phyloP scores from a whole-genome alignment of 1,139 yeast species.

The Nadsonia starkeyi-henricii region DNA sequence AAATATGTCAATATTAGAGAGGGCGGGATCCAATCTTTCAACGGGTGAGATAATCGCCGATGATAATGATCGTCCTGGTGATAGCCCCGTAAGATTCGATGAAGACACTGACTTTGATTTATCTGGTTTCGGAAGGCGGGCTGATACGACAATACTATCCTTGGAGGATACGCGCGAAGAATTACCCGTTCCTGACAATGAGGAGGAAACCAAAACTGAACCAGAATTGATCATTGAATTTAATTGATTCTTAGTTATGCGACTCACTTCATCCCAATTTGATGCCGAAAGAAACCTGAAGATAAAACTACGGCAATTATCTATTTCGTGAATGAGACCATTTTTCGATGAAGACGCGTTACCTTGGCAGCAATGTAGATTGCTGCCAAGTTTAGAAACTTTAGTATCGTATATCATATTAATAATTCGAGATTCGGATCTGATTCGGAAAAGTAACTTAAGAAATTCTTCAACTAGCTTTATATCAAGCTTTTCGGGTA shows the following conservation, averaged over 20 bases:
- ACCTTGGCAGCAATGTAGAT: neutral
- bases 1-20: neutral
- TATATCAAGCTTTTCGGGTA: conserved; percentile 6
- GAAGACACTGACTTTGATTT: conserved; percentile 1
- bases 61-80: neutral
- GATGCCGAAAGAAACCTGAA: conserved; percentile 41
- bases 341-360: too few species aligned
- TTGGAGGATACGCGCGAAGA: conserved; percentile 13
- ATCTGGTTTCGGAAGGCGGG: conserved; percentile 14
- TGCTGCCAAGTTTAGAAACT: conserved; percentile 2
- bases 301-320: conserved; percentile 31
- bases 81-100: conserved; percentile 1
- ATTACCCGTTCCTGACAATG: conserved; percentile 1
- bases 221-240: conserved; percentile 1
- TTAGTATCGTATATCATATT: neutral
- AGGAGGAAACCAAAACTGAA: neutral
- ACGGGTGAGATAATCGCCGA: neutral
- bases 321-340: conserved; percentile 28
- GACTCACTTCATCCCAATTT: conserved; percentile 32
- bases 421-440: conserved; percentile 4
- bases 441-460: conserved; percentile 6
- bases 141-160: conserved; percentile 7
- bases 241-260: conserved; percentile 7
- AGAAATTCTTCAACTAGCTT: conserved; percentile 11
- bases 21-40: too few species aligned